Conservation (phyloP, 2,329 filamentous ascomycete species). For the Beauveria australis region DNA sequence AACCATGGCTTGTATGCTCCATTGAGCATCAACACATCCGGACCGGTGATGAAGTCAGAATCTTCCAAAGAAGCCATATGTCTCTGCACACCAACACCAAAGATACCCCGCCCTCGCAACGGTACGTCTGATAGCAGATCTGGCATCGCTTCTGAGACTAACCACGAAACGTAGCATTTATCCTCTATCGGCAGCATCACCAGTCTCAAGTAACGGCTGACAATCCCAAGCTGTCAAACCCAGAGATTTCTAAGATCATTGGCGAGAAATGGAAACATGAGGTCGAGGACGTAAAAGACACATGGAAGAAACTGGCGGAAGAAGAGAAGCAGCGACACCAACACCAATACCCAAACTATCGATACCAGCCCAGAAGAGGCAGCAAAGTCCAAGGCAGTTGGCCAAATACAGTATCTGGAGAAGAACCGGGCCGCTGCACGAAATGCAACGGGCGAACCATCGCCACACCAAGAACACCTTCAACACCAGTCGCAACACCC, state of each 20-base stretch:
- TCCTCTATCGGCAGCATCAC: conserved; percentile 89
- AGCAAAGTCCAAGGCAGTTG: conserved; percentile 24
- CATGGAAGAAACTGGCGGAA: conserved; percentile 85
- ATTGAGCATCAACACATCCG: conserved; percentile 20
- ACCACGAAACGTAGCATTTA: conserved; percentile 62
- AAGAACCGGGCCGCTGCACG: conserved; percentile 51
- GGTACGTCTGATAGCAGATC: conserved; percentile 34
- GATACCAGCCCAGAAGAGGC: conserved; percentile 78
- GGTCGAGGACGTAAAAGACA: conserved; percentile 62
- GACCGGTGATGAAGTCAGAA: conserved; percentile 21
- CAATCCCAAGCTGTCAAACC: conserved; percentile 86
- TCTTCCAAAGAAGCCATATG: conserved; percentile 40
- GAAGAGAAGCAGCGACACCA: conserved; percentile 89
- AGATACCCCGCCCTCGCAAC: conserved; percentile 51
- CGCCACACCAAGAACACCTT: conserved; percentile 52
- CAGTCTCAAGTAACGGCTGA: conserved; percentile 73
- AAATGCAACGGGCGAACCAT: conserved; percentile 66
- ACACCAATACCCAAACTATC: conserved; percentile 84
- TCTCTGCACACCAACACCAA: conserved; percentile 48
- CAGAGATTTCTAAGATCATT: conserved; percentile 95
- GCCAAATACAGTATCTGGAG: conserved; percentile 28
- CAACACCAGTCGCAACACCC: conserved; percentile 34
- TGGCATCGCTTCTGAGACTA: neutral
- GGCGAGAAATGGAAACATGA: conserved; percentile 85
- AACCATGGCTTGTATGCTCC: conserved; percentile 27